These are phyloP conservation scores for Pseudocercospora ulei DNA, from an alignment of 2,329 filamentous ascomycete genomes.

Conservation along the genomic window DNA sequence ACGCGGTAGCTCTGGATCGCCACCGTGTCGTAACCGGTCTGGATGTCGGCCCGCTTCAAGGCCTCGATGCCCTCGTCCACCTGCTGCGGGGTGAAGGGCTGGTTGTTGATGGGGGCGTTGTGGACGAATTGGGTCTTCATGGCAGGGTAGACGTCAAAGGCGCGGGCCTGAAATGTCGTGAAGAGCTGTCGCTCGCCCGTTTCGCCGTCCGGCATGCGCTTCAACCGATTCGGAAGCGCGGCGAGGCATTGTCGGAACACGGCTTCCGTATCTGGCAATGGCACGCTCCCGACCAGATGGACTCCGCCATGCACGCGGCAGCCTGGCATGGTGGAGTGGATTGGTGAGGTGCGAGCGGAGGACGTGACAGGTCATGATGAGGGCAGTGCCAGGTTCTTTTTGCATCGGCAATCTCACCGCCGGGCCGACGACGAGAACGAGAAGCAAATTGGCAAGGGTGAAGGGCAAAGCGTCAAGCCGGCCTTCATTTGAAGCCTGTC, in stretches of 20 bases:
- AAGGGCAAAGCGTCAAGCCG: background rate
- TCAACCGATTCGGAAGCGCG: conserved; percentile 32
- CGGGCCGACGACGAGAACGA: conserved; percentile 2
- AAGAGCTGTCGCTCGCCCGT: conserved; percentile 34
- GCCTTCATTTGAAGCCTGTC: too few species aligned
- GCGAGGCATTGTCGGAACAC: conserved; percentile 32
- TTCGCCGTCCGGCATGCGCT: conserved; percentile 39
- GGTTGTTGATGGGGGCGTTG: conserved; percentile 21
- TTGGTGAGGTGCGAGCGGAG: background rate
- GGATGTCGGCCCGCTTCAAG: conserved; percentile 14
- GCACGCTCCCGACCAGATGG: conserved; percentile 37
- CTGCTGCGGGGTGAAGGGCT: conserved; percentile 22
- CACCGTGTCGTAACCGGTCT: conserved; percentile 32
- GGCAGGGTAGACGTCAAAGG: conserved; percentile 28
- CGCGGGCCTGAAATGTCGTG: conserved; percentile 31
- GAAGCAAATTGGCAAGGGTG: conserved; percentile 5
- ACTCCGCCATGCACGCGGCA: conserved; percentile 24
- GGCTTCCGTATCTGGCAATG: conserved; percentile 31
- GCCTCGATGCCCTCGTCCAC: conserved; percentile 23
- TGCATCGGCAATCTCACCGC: conserved; percentile 3
- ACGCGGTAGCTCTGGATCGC: conserved; percentile 33
- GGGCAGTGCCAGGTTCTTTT: conserved; percentile 4
- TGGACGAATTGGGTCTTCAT: conserved; percentile 24
- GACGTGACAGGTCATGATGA: conserved; percentile 1
- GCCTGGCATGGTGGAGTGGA: conserved; percentile 13